These are phyloP conservation scores for Pterocarpus macrocarpus DNA, from an alignment of 306 rosid genomes.

Conservation along the genomic window DNA sequence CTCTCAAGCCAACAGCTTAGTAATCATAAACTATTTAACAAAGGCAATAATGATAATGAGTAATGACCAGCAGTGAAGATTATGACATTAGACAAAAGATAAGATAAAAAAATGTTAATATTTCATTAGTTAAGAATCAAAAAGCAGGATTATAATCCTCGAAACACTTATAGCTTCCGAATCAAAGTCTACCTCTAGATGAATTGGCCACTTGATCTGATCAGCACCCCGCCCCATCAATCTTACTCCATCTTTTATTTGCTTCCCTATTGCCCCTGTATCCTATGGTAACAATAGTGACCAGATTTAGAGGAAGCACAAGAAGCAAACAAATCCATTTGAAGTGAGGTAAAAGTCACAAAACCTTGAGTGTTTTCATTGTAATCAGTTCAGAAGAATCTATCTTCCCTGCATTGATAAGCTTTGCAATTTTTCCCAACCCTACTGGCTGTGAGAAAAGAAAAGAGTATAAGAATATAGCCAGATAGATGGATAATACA, in stretches of 20 bases:
- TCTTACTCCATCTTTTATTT: conserved; percentile 89
- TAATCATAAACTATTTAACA: conserved; percentile 5
- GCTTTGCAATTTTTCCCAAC: conserved; percentile 83
- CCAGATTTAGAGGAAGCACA: conserved; percentile 44
- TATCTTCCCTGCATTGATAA: conserved; percentile 88
- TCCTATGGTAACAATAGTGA: conserved; percentile 65
- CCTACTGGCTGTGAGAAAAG: conserved; percentile 81
- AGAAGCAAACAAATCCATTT: conserved; percentile 43
- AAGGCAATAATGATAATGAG: conserved; percentile 9
- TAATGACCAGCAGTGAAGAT: conserved; percentile 13
- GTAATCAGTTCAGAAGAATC: conserved; percentile 93
- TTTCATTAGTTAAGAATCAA: conserved; percentile 9
- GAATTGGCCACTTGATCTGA: conserved; percentile 89
- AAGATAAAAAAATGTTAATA: neutral
- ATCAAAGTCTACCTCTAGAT: conserved; percentile 76
- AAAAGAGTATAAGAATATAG: conserved; percentile 7
- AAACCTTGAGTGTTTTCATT: conserved; percentile 95
- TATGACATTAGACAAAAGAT: conserved; percentile 16
- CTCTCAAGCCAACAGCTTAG: conserved; percentile 20
- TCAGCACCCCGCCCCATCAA: conserved; percentile 98
- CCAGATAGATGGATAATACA: neutral
- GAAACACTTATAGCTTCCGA: conserved; percentile 21
- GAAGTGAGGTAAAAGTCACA: conserved; percentile 34
- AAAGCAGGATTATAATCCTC: conserved; percentile 17
- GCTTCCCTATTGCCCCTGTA: conserved; percentile 90